Conservation (phyloP, 495 filamentous ascomycete genomes). For the Talaromyces stipitatus region DNA sequence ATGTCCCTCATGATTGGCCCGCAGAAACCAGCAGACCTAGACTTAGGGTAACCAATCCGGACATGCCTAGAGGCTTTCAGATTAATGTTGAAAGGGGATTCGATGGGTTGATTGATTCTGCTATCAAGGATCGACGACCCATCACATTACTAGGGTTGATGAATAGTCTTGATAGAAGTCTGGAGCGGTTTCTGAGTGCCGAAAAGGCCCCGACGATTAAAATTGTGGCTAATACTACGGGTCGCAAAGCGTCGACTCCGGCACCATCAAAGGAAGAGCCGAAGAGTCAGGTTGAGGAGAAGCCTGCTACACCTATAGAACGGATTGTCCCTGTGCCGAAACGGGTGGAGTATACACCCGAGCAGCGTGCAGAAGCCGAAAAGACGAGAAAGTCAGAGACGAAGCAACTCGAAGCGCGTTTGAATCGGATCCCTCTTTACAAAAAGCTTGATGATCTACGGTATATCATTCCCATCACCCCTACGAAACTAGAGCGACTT, state of each 20-base stretch:
- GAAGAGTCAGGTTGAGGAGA: too few relatives aligned
- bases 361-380: constrained; percentile 56
- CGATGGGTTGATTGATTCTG: constrained; percentile 50
- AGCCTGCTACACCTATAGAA: not conserved
- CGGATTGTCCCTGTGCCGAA: not conserved
- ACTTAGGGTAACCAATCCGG: constrained; percentile 61
- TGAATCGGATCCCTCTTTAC: constrained; percentile 61
- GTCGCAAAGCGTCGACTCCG: not conserved
- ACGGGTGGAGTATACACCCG: constrained; percentile 32
- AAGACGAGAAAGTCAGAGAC: constrained; percentile 57
- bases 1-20: constrained; percentile 42
- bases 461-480: constrained; percentile 68
- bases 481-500: constrained; percentile 52
- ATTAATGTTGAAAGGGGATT: constrained; percentile 78
- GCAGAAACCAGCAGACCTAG: constrained; percentile 45
- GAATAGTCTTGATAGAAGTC: constrained; percentile 64
- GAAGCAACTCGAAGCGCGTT: constrained; percentile 71
- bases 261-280: not conserved
- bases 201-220: constrained; percentile 73
- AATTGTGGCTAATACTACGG: constrained; percentile 53
- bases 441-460: constrained; percentile 63
- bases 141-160: constrained; percentile 60
- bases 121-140: constrained; percentile 36
- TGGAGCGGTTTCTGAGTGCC: constrained; percentile 64
- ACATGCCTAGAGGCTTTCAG: constrained; percentile 74